Evolutionary conservation across 106 monocot species (phyloP).

Genomic region (Triglochin maritima): DNA sequence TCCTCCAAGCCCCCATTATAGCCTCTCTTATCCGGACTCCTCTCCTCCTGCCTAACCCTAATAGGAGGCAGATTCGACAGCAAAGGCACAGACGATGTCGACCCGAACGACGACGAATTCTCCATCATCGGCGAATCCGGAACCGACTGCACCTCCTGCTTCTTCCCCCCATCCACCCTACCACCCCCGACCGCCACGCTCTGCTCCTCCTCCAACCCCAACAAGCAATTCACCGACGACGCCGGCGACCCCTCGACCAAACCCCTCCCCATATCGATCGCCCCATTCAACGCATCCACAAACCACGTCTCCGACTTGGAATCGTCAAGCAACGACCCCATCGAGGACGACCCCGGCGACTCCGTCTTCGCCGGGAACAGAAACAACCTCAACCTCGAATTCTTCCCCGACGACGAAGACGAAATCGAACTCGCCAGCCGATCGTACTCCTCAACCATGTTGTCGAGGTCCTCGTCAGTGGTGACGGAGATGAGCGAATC

Average conservation of each 20-base stretch:
- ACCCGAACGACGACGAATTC: conserved; percentile 68
- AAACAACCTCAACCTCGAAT: conserved; percentile 61
- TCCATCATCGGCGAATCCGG: conserved; percentile 76
- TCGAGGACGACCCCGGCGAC: conserved; percentile 51
- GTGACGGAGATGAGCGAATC: conserved; percentile 85
- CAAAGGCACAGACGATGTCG: conserved; percentile 54
- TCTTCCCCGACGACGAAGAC: conserved; percentile 6
- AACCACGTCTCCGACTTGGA: conserved; percentile 89
- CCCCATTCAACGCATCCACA: conserved; percentile 74
- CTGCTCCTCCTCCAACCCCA: conserved; percentile 49
- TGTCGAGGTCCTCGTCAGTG: conserved; percentile 89
- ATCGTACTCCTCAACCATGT: conserved; percentile 93
- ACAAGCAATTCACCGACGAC: conserved; percentile 67
- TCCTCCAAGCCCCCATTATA: conserved; percentile 33
- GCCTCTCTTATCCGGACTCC: conserved; percentile 17
- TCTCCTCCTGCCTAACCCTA: conserved; percentile 49
- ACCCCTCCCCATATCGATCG: conserved; percentile 37
- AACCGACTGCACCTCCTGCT: conserved; percentile 47
- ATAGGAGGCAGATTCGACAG: conserved; percentile 80
- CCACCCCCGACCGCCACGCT: conserved; percentile 7
- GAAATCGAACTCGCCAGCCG: conserved; percentile 23
- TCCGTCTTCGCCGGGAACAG: conserved; percentile 46
- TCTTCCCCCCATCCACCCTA: conserved; percentile 42
- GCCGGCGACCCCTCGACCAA: conserved; percentile 32
- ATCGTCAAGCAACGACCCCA: conserved; percentile 67